Conservation (phyloP, 371 early-diverging fungal species). For the Circinella umbellata region DNA sequence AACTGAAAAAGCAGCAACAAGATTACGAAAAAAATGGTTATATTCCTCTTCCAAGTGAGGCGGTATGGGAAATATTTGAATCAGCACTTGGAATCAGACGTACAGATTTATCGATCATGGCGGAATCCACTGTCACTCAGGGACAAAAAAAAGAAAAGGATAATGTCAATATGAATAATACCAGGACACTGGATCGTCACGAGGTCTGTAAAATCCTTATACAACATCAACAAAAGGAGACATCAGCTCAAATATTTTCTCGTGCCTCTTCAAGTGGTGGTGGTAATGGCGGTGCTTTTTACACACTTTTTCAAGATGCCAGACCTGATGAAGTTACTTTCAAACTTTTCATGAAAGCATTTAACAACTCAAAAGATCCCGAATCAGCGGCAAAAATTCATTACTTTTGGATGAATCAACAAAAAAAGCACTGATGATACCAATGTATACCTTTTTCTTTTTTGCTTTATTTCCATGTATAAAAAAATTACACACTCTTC, state of each 20-base stretch:
- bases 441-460: conserved; percentile 13
- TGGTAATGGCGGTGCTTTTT: conserved; percentile 7
- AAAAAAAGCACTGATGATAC: conserved; percentile 11
- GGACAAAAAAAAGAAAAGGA: background rate
- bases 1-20: conserved; percentile 8
- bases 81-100: conserved; percentile 29
- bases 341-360: conserved; percentile 46
- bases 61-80: conserved; percentile 45
- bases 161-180: background rate
- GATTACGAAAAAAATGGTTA: conserved; percentile 2
- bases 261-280: conserved; percentile 2
- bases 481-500: background rate
- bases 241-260: no score
- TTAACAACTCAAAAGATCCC: conserved; percentile 30
- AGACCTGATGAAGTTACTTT: conserved; percentile 37
- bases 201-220: background rate
- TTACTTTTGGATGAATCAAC: conserved; percentile 8
- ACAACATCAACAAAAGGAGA: conserved; percentile 1
- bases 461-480: background rate
- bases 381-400: conserved; percentile 29
- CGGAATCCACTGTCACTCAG: background rate
- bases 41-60: conserved; percentile 25
- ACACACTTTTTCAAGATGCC: conserved; percentile 17
- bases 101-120: background rate
- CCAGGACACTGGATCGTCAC: background rate